Base-by-base conservation (phyloP, 1,284 basidiomycete species). In the Macrocystidia cucumis region DNA sequence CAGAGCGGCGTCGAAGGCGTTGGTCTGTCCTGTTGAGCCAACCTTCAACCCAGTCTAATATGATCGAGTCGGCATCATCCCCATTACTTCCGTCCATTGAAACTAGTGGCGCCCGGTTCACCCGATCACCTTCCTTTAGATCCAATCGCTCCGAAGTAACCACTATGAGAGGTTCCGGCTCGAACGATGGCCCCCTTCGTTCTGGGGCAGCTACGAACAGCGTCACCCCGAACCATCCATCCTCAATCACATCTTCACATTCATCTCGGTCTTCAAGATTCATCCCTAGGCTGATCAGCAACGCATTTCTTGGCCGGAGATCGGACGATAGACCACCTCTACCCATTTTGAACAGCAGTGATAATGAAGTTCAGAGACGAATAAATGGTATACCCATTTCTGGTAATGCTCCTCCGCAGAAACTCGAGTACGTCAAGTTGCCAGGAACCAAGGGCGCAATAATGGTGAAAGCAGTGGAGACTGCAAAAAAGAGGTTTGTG, bases 361-460 rank as follows among this genome's bases (percentile, higher is more conserved):
- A 61, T 22, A 32, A 50, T 3, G 65, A 68, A 24, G 44, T 48
- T 31, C 57, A 62, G 13, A 50, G 47, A 18, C 52, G 50, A 45
- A 63, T 55, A 46, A 56, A 42, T 7, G 51, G 57, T 13, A 45
- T 55, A 20, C 51, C 62, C 4, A 34, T 56, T n/a, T 51, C 65
- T 22, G 53, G 67, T 9, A 74, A 72, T 41, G 62, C 73, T 3
- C 78, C 83, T n/a, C 77, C 85, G 4, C 84, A 85, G 2, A 89
- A 89, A 54, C 56, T 91, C 29, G 88, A 91, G 54, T 91, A 90
- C 50, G 82, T 91, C 42, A 91, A 91, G 57, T 67, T 91, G 6
- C 88, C 89, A 5, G 82, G 88, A n/a, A 91, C 88, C 1, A 91
- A 89, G 54, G 83, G 84, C 33, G 77, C 88, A 9, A 54, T 89